Conservation (phyloP, 345 rosid genomes). For the Mangifera indica region DNA sequence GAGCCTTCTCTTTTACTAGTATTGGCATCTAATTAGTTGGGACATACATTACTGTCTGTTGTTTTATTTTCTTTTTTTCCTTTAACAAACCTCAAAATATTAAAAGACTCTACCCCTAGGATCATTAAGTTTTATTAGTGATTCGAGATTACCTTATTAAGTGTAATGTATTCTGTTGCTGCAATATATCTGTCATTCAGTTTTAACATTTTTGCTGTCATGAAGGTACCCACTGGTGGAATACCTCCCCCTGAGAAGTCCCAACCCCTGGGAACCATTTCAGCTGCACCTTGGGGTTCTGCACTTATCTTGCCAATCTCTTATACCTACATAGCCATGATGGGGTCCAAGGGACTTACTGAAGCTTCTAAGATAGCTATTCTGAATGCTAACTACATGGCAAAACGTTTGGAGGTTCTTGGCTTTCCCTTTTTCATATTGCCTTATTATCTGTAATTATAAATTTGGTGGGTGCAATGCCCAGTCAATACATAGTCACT, state of each 20-base stretch:
- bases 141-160: constrained; percentile 2
- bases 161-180: constrained; percentile 16
- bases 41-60: neutral
- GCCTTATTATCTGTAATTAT: constrained; percentile 4
- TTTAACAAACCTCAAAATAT: neutral
- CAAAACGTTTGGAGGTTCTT: constrained; percentile 89
- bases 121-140: neutral
- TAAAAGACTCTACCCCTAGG: neutral
- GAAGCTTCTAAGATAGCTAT: constrained; percentile 96
- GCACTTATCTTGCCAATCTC: constrained; percentile 97
- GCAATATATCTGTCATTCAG: neutral
- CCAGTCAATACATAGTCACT: neutral
- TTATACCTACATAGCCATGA: constrained; percentile 92
- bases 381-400: constrained; percentile 98
- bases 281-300: constrained; percentile 99
- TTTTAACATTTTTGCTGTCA: constrained; percentile 14
- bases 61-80: neutral
- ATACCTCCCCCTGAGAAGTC: constrained; percentile 74
- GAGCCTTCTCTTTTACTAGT: neutral
- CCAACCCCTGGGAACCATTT: constrained; percentile 76
- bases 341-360: constrained; percentile 96
- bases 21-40: neutral
- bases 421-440: constrained; percentile 17
- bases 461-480: neutral
- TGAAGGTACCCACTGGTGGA: constrained; percentile 76